Percentiles rank a stretch among this genome's conserved stretches.
Conservation (phyloP, 257 asterid genomes). For the Solanum gracilifrons region DNA sequence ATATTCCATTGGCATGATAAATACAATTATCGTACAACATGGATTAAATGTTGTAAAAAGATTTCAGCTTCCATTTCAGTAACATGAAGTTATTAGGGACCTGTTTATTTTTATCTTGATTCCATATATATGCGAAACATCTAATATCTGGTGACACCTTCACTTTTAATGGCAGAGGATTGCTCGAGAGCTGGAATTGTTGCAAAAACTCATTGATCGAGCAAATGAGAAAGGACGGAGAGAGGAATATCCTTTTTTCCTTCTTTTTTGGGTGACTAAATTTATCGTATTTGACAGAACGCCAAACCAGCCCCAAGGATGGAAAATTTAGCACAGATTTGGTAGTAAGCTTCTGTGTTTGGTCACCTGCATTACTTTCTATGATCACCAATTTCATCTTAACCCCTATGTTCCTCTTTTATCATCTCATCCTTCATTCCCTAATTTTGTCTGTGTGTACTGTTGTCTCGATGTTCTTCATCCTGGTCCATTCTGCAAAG, state of each 20-base stretch:
- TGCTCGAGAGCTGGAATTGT: slow-evolving; percentile 36
- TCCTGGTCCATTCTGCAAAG: neutral
- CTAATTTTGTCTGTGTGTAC: neutral
- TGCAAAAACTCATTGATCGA: slow-evolving; percentile 30
- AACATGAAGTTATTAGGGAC: neutral
- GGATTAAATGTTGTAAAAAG: neutral
- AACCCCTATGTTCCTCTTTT: neutral
- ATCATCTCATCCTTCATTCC: neutral
- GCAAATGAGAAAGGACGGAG: slow-evolving; percentile 89
- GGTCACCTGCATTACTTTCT: neutral
- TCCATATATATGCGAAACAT: neutral
- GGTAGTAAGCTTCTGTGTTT: neutral
- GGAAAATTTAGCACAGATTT: neutral
- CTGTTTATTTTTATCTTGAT: neutral
- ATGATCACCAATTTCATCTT: neutral
- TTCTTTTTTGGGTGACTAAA: neutral
- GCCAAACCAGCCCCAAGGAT: neutral
- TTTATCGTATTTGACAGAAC: neutral
- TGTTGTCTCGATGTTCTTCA: neutral
- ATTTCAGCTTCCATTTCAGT: neutral
- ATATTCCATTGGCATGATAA: neutral
- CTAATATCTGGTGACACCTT: neutral
- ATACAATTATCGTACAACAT: neutral
- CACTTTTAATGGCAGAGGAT: slow-evolving; percentile 45
- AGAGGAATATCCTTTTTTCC: slow-evolving; percentile 58